Evolutionary conservation across 352 stramenopile species (phyloP).

Genomic region (Globisporangium echinulatum): DNA sequence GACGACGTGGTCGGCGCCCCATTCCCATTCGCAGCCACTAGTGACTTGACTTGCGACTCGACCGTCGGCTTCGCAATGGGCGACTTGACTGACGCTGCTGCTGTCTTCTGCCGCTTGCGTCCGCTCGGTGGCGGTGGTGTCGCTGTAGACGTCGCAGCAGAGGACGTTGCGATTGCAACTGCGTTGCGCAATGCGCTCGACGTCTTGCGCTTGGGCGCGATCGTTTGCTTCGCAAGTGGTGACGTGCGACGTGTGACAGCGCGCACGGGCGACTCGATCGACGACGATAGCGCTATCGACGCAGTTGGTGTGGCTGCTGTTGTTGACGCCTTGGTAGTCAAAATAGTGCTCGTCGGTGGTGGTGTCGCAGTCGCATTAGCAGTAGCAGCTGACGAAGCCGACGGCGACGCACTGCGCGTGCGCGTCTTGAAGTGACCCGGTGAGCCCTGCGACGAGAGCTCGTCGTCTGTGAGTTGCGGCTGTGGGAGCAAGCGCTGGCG

Average conservation of each 20-base stretch:
- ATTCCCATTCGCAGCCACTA: neutral
- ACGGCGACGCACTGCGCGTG: neutral
- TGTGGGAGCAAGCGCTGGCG: neutral
- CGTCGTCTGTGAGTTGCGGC: constrained; percentile 2
- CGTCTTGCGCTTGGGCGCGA: constrained; percentile 11
- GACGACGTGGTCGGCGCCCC: too few species aligned
- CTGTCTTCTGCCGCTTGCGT: neutral
- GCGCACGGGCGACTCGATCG: constrained; percentile 1
- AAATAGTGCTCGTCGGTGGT: neutral
- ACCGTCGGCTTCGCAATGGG: too few species aligned
- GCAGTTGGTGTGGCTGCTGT: neutral
- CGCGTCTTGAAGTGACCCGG: neutral
- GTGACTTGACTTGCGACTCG: neutral
- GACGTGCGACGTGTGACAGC: neutral
- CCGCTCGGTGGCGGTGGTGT: neutral
- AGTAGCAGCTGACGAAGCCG: neutral
- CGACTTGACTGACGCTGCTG: neutral
- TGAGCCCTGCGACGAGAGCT: neutral
- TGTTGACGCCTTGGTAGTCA: neutral
- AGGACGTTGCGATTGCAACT: neutral
- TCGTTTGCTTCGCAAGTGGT: constrained; percentile 6
- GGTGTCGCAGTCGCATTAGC: neutral
- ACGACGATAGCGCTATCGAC: neutral
- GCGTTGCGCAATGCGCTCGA: constrained; percentile 5
- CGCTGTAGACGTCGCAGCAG: neutral